Percentiles rank a stretch among this genome's conserved stretches.
Evolutionary conservation across 2,329 filamentous ascomycete species (phyloP).

Genomic region (Calonectria montana): DNA sequence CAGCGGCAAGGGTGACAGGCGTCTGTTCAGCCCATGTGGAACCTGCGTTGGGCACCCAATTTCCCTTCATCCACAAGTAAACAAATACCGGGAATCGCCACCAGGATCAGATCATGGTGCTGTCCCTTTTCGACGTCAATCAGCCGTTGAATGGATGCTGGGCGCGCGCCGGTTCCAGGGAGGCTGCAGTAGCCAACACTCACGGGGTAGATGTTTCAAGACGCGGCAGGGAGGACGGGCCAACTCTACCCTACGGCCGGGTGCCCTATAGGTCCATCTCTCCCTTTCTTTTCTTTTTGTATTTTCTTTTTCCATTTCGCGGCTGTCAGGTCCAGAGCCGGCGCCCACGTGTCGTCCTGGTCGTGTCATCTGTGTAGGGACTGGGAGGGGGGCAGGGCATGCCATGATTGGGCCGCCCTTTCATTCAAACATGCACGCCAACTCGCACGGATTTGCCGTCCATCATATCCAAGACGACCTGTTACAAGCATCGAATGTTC

Average conservation of each 20-base stretch:
- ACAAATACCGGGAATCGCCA: neutral
- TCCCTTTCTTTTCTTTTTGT: neutral
- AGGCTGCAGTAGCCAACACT: neutral
- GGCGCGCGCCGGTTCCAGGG: neutral
- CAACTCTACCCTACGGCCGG: neutral
- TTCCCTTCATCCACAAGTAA: conserved; percentile 6
- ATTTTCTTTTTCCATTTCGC: conserved; percentile 23
- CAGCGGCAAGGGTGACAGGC: conserved; percentile 1
- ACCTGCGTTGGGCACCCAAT: conserved; percentile 8
- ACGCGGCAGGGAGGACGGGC: neutral
- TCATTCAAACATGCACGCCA: conserved; percentile 16
- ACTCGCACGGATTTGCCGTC: conserved; percentile 19
- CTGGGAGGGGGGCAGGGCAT: conserved; percentile 3
- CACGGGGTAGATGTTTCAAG: conserved; percentile 5
- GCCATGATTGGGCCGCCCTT: conserved; percentile 14
- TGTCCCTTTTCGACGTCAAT: neutral
- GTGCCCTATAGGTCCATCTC: neutral
- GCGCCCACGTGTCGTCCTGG: conserved; percentile 27
- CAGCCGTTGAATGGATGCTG: conserved; percentile 5
- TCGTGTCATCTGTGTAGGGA: conserved; percentile 11
- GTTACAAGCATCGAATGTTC: neutral
- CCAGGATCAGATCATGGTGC: conserved; percentile 14
- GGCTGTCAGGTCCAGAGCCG: conserved; percentile 14
- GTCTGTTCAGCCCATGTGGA: neutral
- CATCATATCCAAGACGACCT: neutral